phyloP scores from a whole-genome alignment of 768 basidiomycete genomes.

The Xerocomus potaroensis region DNA sequence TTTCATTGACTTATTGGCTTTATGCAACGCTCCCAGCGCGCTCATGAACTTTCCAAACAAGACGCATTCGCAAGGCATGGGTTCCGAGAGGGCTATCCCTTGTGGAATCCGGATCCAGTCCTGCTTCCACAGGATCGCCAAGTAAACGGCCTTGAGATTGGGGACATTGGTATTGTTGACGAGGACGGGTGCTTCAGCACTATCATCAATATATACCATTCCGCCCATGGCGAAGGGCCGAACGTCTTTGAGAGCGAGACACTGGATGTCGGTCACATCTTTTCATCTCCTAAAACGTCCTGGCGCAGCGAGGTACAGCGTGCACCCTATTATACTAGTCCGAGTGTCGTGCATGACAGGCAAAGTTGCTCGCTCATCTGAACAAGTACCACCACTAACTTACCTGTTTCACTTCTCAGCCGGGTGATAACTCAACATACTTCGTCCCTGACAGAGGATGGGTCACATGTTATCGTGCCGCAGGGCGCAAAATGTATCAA shows the following conservation, averaged over 20 bases:
- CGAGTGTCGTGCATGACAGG: too few relatives aligned
- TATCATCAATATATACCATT: background rate
- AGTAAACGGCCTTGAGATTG: background rate
- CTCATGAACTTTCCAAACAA: background rate
- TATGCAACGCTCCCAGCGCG: too few relatives aligned
- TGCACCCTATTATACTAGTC: too few relatives aligned
- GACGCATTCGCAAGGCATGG: slow-evolving; percentile 1
- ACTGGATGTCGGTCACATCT: background rate
- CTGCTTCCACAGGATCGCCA: background rate
- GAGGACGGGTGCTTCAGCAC: background rate
- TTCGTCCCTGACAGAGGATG: background rate
- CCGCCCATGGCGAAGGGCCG: too few relatives aligned
- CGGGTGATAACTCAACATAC: background rate
- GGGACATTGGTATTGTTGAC: background rate
- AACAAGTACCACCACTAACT: too few relatives aligned
- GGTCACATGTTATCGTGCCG: background rate
- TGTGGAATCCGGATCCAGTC: too few relatives aligned
- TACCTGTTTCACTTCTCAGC: background rate
- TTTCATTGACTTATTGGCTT: too few relatives aligned
- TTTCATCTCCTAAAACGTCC: background rate
- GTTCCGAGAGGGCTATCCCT: slow-evolving; percentile 1
- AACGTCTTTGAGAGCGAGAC: too few relatives aligned
- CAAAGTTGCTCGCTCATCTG: too few relatives aligned
- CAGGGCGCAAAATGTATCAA: too few relatives aligned
- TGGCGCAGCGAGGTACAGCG: background rate